Conservation (phyloP, 352 stramenopile species). For the Globisporangium spinosum region DNA sequence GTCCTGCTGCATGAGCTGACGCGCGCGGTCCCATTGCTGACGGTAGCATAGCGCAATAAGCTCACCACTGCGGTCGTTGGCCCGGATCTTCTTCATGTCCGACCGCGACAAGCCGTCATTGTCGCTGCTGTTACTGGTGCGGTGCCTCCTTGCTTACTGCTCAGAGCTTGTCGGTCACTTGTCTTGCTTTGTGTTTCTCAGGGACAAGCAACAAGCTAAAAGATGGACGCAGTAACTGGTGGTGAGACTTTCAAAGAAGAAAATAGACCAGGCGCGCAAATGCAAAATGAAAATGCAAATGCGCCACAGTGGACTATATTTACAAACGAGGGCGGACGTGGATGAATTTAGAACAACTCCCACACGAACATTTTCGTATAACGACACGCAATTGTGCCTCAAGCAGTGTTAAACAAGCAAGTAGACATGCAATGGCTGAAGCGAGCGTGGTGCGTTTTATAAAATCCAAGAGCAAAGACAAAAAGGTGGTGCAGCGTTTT, state of each 20-base stretch:
- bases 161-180: not conserved
- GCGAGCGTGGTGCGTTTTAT: too few species aligned
- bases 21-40: conserved; percentile 32
- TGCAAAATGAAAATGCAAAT: too few species aligned
- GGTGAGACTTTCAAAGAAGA: not conserved
- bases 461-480: not conserved
- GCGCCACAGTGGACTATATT: too few species aligned
- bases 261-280: too few species aligned
- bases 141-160: not conserved
- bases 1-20: conserved; percentile 10
- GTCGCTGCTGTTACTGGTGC: not conserved
- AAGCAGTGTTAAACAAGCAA: not conserved
- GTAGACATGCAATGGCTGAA: too few species aligned
- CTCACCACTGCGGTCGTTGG: conserved; percentile 32
- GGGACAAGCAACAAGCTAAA: not conserved
- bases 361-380: too few species aligned
- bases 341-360: too few species aligned
- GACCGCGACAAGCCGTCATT: not conserved
- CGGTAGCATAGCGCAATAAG: conserved; percentile 37
- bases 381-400: too few species aligned
- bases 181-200: not conserved
- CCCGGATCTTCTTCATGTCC: conserved; percentile 24
- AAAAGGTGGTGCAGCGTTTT: too few species aligned
- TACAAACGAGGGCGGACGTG: too few species aligned
- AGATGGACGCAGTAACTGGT: not conserved